Evolutionary conservation across 2,329 filamentous ascomycete genomes (phyloP).

Genomic region (Colletotrichum graminicola): DNA sequence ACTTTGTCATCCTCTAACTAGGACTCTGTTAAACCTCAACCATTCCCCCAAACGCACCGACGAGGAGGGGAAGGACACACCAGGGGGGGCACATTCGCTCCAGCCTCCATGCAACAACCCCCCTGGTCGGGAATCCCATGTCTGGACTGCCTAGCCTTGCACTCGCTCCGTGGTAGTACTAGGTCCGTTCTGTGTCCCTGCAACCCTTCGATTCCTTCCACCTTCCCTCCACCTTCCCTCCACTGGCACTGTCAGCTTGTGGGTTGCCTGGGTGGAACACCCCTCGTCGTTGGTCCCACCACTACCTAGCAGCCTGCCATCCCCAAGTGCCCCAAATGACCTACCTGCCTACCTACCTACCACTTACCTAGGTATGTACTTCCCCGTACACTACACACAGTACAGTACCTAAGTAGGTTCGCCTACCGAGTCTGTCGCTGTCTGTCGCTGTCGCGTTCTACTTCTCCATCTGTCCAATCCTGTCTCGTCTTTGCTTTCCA

Average conservation of each 20-base stretch:
- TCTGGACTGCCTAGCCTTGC: conserved; percentile 39
- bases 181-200: conserved; percentile 39
- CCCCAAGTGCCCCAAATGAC: conserved; percentile 17
- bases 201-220: conserved; percentile 43
- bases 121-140: conserved; percentile 39
- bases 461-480: conserved; percentile 27
- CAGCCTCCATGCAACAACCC: conserved; percentile 26
- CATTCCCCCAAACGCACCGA: neutral
- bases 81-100: conserved; percentile 3
- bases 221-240: conserved; percentile 35
- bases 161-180: conserved; percentile 33
- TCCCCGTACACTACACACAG: neutral
- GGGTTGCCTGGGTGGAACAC: conserved; percentile 27
- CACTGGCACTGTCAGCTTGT: conserved; percentile 37
- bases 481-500: conserved; percentile 20
- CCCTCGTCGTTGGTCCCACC: conserved; percentile 22
- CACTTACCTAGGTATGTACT: neutral
- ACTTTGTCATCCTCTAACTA: neutral
- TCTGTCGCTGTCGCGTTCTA: conserved; percentile 7
- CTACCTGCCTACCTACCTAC: conserved; percentile 25
- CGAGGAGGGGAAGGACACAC: neutral
- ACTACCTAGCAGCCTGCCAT: conserved; percentile 24
- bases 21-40: neutral
- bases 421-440: neutral
- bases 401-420: neutral